A percentile compares a stretch with the other conserved stretches of the same genome.
phyloP scores from a whole-genome alignment of 257 asterid genomes.

The Solanum peruvianum region DNA sequence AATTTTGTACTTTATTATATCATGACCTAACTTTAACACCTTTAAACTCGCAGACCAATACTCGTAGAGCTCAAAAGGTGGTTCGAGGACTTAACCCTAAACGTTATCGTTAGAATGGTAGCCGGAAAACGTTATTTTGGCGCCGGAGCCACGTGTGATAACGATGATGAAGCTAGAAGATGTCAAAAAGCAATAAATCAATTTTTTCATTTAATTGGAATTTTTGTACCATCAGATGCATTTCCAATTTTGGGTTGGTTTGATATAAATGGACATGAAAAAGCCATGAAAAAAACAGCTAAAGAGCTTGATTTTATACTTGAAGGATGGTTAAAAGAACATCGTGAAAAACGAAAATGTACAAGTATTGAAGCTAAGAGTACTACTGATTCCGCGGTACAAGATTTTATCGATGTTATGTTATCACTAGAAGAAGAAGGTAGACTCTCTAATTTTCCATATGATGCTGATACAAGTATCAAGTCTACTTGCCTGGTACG shows the following conservation, averaged over 20 bases:
- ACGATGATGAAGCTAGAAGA: neutral
- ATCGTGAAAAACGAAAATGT: neutral
- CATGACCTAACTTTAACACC: neutral
- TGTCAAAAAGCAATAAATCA: neutral
- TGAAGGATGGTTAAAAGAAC: slow-evolving; percentile 8
- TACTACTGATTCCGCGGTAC: neutral
- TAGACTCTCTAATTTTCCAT: neutral
- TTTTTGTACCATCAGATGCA: slow-evolving; percentile 5
- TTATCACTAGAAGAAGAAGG: neutral
- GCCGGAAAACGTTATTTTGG: slow-evolving; percentile 13
- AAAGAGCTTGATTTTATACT: slow-evolving; percentile 6
- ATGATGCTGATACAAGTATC: slow-evolving; percentile 4
- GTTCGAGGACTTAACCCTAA: slow-evolving; percentile 4
- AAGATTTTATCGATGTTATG: slow-evolving; percentile 9
- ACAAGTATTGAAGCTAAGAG: neutral
- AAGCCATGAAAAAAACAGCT: slow-evolving; percentile 7
- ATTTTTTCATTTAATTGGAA: neutral
- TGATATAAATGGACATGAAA: slow-evolving; percentile 7
- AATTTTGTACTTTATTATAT: neutral
- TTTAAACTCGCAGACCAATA: neutral
- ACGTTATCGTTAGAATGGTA: neutral
- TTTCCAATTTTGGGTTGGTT: slow-evolving; percentile 4
- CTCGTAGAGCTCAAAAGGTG: slow-evolving; percentile 6
- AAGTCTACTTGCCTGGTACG: slow-evolving; percentile 3
- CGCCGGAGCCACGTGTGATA: neutral